Conservation (phyloP, 1,284 basidiomycete species). For the Inonotus obliquus region DNA sequence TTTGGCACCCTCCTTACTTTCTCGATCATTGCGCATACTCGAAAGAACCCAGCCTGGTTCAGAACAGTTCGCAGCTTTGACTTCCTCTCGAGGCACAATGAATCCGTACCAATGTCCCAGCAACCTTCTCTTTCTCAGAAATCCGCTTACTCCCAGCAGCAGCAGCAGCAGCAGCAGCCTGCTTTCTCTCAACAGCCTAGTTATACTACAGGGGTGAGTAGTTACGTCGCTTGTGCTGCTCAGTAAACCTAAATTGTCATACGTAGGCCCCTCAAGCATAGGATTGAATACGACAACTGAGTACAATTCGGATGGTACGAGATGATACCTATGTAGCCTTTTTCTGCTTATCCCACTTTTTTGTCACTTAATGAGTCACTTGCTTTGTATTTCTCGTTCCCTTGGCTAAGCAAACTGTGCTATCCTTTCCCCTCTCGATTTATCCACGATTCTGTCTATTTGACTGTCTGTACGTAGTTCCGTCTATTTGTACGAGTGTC, state of each 20-base stretch:
- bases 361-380: too few relatives aligned
- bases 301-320: neutral
- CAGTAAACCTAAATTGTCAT: neutral
- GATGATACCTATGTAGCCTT: neutral
- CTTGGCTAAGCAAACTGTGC: too few relatives aligned
- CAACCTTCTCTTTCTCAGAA: neutral
- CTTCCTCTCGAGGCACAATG: constrained; percentile 2
- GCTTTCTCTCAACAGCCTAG: neutral
- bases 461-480: too few relatives aligned
- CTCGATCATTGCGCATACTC: constrained; percentile 7
- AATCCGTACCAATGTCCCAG: constrained; percentile 1
- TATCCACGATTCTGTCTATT: too few relatives aligned
- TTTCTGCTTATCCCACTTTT: neutral
- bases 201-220: neutral
- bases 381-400: too few relatives aligned
- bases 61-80: constrained; percentile 12
- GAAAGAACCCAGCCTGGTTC: constrained; percentile 11
- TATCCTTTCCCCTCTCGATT: too few relatives aligned
- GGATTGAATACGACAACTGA: neutral
- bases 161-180: too few relatives aligned
- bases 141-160: too few relatives aligned
- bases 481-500: too few relatives aligned
- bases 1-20: constrained; percentile 18
- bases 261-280: neutral
- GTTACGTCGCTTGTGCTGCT: neutral